Evolutionary conservation across 495 filamentous ascomycete genomes (phyloP), one percentile per base, ranked within the genome.

Genomic region (Penicillium roqueforti): DNA sequence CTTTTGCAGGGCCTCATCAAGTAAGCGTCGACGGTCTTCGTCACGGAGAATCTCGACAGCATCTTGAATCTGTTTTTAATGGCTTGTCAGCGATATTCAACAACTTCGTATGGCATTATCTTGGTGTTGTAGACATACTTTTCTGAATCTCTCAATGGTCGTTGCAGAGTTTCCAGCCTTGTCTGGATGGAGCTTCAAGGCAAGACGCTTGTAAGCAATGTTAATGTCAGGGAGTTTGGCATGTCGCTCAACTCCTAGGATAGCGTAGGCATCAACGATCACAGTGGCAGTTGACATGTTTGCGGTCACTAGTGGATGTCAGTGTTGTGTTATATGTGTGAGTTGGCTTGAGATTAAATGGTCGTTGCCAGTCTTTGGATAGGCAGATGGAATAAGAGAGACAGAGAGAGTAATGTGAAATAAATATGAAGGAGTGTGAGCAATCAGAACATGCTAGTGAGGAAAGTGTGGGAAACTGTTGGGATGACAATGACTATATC

Each of bases 111-210:
- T 31, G 10, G 3, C 9, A 1, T 31, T 4, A 19, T 40, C 40
- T 45, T 45, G 14, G 11, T 6, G 14, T 6, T 18, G 25, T 10
- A 36, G 39, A 49, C 40, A 22, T 50, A 74, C 71, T 47, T 64
- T 58, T 42, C 57, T 69, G 23, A 85, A 86, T 22, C 77, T 67
- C 38, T 77, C 68, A 13, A 54, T 55, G 5, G 74, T 68, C 14
- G 58, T 51, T 16, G 71, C 64, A 25, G 70, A 70, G 32, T 68
- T 67, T 29, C 72, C 70, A 59, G 78, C 74, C 62, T 87, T 86
- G 68, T 87, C 83, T 0, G 84, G 84, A 54, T 87, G 84, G 58
- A 66, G 69, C 52, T 76, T 80, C 45, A 86, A 62, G 1, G 83
- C 84, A 9, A 74, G 63, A 43, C 59, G 71, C 47, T 72, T 76